Evolutionary conservation across 345 rosid genomes (phyloP).

Genomic region (Aquilaria yunnanensis): DNA sequence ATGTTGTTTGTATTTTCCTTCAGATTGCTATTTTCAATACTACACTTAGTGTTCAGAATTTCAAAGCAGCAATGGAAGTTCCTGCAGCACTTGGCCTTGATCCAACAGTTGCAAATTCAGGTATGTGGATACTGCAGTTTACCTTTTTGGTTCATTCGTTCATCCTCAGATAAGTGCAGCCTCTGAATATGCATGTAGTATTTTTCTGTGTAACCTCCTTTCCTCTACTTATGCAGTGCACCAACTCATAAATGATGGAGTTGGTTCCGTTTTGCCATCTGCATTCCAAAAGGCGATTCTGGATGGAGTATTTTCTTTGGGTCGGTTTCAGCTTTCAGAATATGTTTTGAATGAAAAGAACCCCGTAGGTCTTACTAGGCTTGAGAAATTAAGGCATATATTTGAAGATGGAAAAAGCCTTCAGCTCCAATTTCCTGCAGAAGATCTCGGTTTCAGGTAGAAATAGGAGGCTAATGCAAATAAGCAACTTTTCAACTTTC

Average conservation of each 20-base stretch:
- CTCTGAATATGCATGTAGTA: not conserved
- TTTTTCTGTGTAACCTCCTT: constrained; percentile 1
- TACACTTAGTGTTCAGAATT: constrained; percentile 80
- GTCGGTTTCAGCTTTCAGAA: constrained; percentile 87
- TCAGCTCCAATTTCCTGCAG: constrained; percentile 96
- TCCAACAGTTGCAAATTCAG: constrained; percentile 75
- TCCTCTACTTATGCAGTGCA: constrained; percentile 47
- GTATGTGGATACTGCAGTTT: constrained; percentile 24
- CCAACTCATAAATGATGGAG: constrained; percentile 39
- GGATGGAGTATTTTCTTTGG: constrained; percentile 70
- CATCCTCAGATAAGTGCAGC: not conserved
- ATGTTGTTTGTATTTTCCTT: constrained; percentile 11
- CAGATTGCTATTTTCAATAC: constrained; percentile 82
- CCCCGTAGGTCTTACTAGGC: constrained; percentile 75
- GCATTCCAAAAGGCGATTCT: constrained; percentile 62
- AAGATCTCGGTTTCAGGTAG: constrained; percentile 99
- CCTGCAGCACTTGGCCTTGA: constrained; percentile 86
- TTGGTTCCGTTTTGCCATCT: constrained; percentile 67
- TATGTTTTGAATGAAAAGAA: constrained; percentile 64
- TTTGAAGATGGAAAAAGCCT: constrained; percentile 93
- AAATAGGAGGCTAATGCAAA: constrained; percentile 2
- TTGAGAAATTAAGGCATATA: constrained; percentile 53
- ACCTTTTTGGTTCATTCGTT: constrained; percentile 6
- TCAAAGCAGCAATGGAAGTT: constrained; percentile 86
- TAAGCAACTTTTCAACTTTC: not conserved